Evolutionary conservation across 371 early-diverging fungal species (phyloP), one percentile per base, ranked within the genome.

Genomic region (Sporodiniella umbellata): DNA sequence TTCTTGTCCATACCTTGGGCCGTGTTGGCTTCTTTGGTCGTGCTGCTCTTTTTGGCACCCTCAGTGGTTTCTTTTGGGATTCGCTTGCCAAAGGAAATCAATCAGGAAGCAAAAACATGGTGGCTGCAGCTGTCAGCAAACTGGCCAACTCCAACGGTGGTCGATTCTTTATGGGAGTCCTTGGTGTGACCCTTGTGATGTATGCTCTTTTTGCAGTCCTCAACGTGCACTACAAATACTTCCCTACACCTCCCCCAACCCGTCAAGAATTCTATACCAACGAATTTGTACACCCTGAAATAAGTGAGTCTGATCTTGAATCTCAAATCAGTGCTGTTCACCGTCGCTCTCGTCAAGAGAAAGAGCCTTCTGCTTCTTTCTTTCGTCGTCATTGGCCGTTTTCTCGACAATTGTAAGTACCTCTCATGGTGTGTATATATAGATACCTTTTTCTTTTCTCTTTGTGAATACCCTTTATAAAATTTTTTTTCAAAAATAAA

Each of bases 11-110:
- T 43, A 31, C 40, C 10, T 10, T 67, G 2, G 76, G 76, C 3
- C 70, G 72, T 0, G 60, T 75, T 23, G 76, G 76, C 2, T 72
- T 75, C 45, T 54, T 60, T 14, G 76, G 64, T 12, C 58, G 76
- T 14, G 76, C 64, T 15, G 68, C 58, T 42, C 51, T 75, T 22
- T 75, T 75, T 60, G 62, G 64, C 25, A 63, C 70, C 14, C 23
- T 75, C 28, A 65, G 72, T 11, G 76, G 67, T 4, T 72, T 75
- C 50, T 64, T 75, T 49, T 73, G 73, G 73, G 70, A 73, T 12
- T 67, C 73, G 2, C 35, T 73, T 5, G 70, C 67, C 0, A 51
- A 54, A 42, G 45, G 52, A 2, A 62, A 64, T 30, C 68, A 62
- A 48, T 65, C 66, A 2, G 76, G 72, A 10, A 30, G 45, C 14